Evolutionary conservation across 2,329 filamentous ascomycete species (phyloP).

Genomic region (Davidsoniella neocaledoniae): DNA sequence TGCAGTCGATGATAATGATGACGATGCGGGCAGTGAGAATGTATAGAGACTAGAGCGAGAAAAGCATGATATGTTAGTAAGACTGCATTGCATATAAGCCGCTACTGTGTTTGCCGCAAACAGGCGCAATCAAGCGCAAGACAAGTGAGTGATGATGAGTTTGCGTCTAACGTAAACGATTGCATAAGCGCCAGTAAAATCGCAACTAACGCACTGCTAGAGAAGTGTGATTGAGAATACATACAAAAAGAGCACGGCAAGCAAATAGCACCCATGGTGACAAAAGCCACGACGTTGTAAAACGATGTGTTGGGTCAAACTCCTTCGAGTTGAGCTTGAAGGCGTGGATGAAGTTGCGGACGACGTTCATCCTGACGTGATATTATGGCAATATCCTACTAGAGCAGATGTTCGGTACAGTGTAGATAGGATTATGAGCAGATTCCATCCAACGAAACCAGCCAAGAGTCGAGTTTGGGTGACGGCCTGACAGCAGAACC

Average conservation of each 20-base stretch:
- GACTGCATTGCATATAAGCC: neutral
- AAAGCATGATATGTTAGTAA: neutral
- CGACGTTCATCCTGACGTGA: neutral
- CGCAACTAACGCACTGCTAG: no score
- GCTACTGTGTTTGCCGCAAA: neutral
- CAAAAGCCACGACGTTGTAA: conserved; percentile 71
- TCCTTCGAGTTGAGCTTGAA: conserved; percentile 26
- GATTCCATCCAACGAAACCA: no score
- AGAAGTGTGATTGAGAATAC: conserved; percentile 16
- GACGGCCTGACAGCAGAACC: no score
- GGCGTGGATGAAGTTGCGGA: conserved; percentile 11
- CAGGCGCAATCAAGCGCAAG: neutral
- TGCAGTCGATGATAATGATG: conserved; percentile 48
- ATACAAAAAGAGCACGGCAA: conserved; percentile 36
- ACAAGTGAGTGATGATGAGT: neutral
- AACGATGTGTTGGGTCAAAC: conserved; percentile 45
- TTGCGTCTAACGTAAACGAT: neutral
- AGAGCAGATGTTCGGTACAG: no score
- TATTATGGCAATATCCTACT: neutral
- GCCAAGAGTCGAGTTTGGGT: no score
- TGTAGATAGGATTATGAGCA: no score
- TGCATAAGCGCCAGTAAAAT: no score
- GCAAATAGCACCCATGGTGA: conserved; percentile 44
- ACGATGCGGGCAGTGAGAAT: conserved; percentile 52
- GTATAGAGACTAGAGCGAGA: conserved; percentile 38